Conservation (phyloP, 1,139 yeast species). For the Suhomyces bribrorum region DNA sequence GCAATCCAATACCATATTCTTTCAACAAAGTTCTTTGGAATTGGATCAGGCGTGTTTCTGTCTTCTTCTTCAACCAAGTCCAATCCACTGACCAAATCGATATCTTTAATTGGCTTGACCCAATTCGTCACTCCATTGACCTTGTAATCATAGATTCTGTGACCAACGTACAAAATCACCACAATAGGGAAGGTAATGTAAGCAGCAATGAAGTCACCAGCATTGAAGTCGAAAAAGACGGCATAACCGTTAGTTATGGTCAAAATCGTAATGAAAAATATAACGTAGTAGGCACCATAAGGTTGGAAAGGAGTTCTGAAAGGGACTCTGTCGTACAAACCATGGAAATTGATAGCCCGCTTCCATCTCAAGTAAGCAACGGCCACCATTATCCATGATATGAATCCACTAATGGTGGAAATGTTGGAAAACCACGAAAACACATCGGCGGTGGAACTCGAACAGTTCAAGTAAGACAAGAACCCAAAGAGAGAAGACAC, state of each 20-base stretch:
- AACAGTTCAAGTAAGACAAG: slow-evolving; percentile 62
- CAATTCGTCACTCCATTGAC: slow-evolving; percentile 30
- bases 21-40: slow-evolving; percentile 21
- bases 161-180: slow-evolving; percentile 47
- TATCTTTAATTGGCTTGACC: slow-evolving; percentile 42
- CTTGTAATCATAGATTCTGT: slow-evolving; percentile 33
- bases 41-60: slow-evolving; percentile 20
- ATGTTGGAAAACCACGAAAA: slow-evolving; percentile 70
- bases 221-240: slow-evolving; percentile 54
- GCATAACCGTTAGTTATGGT: slow-evolving; percentile 62
- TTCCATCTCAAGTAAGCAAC: slow-evolving; percentile 55
- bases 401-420: slow-evolving; percentile 68
- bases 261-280: slow-evolving; percentile 44
- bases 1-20: slow-evolving; percentile 26
- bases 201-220: slow-evolving; percentile 58
- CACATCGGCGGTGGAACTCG: slow-evolving; percentile 54
- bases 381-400: slow-evolving; percentile 62
- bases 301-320: slow-evolving; percentile 53
- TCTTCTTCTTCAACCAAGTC: slow-evolving; percentile 36
- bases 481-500: slow-evolving; percentile 49
- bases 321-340: slow-evolving; percentile 46
- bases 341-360: slow-evolving; percentile 47
- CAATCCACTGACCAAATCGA: slow-evolving; percentile 49
- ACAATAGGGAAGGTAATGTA: slow-evolving; percentile 62
- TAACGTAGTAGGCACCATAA: slow-evolving; percentile 51